Percentiles rank a stretch among this genome's conserved stretches.
phyloP scores from a whole-genome alignment of 768 basidiomycete species.

The Amanita phalloides region DNA sequence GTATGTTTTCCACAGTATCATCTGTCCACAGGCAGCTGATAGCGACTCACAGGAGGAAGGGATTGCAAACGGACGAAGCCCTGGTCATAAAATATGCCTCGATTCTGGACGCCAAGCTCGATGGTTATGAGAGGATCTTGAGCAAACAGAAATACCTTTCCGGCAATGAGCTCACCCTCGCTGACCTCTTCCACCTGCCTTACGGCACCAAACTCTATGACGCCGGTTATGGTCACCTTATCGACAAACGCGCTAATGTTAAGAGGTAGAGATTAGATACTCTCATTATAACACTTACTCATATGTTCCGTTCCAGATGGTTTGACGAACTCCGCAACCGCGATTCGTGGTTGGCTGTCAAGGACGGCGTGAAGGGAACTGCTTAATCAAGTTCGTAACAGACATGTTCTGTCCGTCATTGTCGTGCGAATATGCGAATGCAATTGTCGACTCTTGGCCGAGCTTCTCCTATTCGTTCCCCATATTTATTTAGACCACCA shows the following conservation, averaged over 20 bases:
- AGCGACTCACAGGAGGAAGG: constrained; percentile 32
- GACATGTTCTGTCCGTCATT: too few species aligned
- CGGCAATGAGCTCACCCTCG: constrained; percentile 45
- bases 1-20: constrained; percentile 17
- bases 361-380: constrained; percentile 19
- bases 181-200: constrained; percentile 49
- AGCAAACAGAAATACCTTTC: constrained; percentile 41
- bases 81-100: constrained; percentile 14
- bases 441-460: too few species aligned
- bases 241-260: constrained; percentile 28
- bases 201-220: constrained; percentile 13
- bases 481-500: too few species aligned
- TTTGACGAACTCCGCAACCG: neutral
- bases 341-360: constrained; percentile 27
- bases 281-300: neutral
- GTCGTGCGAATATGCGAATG: too few species aligned
- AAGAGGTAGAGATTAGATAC: constrained; percentile 21
- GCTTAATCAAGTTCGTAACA: neutral
- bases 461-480: too few species aligned
- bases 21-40: constrained; percentile 17
- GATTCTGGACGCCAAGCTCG: constrained; percentile 29
- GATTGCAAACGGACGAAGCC: constrained; percentile 20
- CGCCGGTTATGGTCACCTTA: constrained; percentile 21
- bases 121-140: constrained; percentile 47
- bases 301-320: neutral